Conservation (phyloP, 176 grass and related monocot genomes). For the maize (Zea mays) region DNA sequence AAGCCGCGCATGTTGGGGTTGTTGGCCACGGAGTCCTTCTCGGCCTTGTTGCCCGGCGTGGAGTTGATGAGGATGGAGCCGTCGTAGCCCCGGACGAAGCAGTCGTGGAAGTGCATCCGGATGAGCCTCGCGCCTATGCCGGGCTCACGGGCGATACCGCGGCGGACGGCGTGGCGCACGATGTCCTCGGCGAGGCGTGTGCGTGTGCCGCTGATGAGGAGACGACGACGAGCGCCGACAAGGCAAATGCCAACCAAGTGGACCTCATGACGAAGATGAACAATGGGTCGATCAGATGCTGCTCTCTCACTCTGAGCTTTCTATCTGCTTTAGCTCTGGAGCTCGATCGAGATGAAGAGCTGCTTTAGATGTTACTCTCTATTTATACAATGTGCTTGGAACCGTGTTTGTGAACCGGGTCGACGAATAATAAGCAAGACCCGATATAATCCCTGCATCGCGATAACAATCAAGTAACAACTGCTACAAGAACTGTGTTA, state of each 20-base stretch:
- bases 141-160: conserved; percentile 28
- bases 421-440: conserved; percentile 1
- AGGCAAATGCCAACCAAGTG: background rate
- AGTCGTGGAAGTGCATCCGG: conserved; percentile 81
- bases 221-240: background rate
- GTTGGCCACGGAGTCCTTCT: conserved; percentile 46
- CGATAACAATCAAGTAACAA: background rate
- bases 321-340: background rate
- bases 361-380: background rate
- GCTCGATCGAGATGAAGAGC: background rate
- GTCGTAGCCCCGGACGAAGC: conserved; percentile 64
- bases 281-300: background rate
- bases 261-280: background rate
- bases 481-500: background rate
- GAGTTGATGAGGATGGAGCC: conserved; percentile 52
- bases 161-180: conserved; percentile 51
- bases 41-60: conserved; percentile 17
- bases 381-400: background rate
- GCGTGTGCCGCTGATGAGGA: background rate
- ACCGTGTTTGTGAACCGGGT: conserved; percentile 16
- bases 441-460: background rate
- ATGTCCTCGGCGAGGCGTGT: conserved; percentile 43
- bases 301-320: background rate
- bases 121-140: conserved; percentile 59
- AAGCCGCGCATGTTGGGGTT: conserved; percentile 61